Evolutionary conservation across 306 rosid species (phyloP).

Genomic region (Trichosanthes truncata): DNA sequence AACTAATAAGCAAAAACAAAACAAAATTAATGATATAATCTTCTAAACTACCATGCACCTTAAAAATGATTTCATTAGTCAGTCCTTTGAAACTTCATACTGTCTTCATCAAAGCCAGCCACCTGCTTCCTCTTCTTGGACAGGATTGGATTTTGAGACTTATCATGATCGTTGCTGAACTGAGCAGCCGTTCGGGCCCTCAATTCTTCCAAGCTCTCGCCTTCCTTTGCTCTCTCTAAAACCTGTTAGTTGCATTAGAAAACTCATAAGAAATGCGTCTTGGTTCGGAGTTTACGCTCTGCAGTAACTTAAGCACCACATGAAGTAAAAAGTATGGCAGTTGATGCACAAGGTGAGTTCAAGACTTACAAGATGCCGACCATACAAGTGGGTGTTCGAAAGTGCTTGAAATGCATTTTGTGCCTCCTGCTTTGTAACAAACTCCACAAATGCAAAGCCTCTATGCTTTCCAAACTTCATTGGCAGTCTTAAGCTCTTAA

Average conservation of each 20-base stretch:
- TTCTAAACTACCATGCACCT: background rate
- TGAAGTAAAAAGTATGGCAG: background rate
- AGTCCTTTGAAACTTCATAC: constrained; percentile 37
- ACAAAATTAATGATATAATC: background rate
- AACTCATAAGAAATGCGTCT: background rate
- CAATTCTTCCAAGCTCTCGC: constrained; percentile 78
- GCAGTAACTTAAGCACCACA: background rate
- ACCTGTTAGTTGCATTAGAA: constrained; percentile 31
- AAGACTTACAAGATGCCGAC: constrained; percentile 81
- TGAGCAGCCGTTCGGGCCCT: constrained; percentile 68
- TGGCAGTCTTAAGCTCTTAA: constrained; percentile 84
- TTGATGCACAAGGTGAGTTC: background rate
- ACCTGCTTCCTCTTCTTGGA: constrained; percentile 66
- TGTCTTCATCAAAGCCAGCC: constrained; percentile 43
- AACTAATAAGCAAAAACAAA: background rate
- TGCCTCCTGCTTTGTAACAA: constrained; percentile 81
- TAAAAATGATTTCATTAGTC: constrained; percentile 16
- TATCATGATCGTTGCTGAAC: constrained; percentile 41
- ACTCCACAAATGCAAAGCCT: constrained; percentile 93
- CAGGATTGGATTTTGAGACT: constrained; percentile 28
- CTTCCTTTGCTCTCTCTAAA: constrained; percentile 84
- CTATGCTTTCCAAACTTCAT: constrained; percentile 78
- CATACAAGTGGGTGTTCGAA: constrained; percentile 65
- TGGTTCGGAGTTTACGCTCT: background rate
- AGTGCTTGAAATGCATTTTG: constrained; percentile 69